Conservation (phyloP, 1,284 basidiomycete genomes). For the Tremellales sp. region DNA sequence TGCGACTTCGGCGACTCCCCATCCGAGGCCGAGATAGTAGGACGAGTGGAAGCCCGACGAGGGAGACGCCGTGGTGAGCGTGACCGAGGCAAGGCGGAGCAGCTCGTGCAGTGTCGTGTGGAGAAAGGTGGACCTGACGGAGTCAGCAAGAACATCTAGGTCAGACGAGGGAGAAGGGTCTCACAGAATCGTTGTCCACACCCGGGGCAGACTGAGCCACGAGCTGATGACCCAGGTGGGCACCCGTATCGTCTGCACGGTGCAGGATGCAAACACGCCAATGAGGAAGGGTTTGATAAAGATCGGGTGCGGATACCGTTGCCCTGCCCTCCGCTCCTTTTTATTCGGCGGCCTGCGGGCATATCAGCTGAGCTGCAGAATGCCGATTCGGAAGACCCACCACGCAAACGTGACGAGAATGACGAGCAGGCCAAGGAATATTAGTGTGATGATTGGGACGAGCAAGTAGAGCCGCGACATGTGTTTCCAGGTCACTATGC, state of each 20-base stretch:
- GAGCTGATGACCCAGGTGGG: conserved; percentile 37
- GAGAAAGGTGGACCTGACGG: conserved; percentile 28
- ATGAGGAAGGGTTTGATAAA: conserved; percentile 41
- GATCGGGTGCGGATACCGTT: conserved; percentile 45
- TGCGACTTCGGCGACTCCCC: conserved; percentile 43
- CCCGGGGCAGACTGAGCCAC: conserved; percentile 21
- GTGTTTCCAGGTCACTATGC: conserved; percentile 39
- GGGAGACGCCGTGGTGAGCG: conserved; percentile 36
- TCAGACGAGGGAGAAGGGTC: conserved; percentile 1
- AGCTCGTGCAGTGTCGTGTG: conserved; percentile 43
- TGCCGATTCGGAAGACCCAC: conserved; percentile 21
- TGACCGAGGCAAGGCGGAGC: conserved; percentile 38
- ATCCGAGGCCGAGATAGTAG: conserved; percentile 47
- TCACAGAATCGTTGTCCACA: conserved; percentile 20
- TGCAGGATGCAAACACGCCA: conserved; percentile 43
- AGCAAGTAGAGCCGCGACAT: conserved; percentile 42
- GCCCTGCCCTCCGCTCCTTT: conserved; percentile 36
- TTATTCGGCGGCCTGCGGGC: conserved; percentile 43
- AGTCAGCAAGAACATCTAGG: conserved; percentile 5
- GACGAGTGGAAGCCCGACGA: conserved; percentile 46
- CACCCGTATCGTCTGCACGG: conserved; percentile 41
- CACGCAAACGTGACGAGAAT: conserved; percentile 44
- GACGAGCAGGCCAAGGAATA: conserved; percentile 35
- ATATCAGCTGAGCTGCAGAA: conserved; percentile 7
- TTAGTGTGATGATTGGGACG: conserved; percentile 37